Evolutionary conservation across 1,139 yeast species (phyloP).

Genomic region (Diutina pseudorugosa): DNA sequence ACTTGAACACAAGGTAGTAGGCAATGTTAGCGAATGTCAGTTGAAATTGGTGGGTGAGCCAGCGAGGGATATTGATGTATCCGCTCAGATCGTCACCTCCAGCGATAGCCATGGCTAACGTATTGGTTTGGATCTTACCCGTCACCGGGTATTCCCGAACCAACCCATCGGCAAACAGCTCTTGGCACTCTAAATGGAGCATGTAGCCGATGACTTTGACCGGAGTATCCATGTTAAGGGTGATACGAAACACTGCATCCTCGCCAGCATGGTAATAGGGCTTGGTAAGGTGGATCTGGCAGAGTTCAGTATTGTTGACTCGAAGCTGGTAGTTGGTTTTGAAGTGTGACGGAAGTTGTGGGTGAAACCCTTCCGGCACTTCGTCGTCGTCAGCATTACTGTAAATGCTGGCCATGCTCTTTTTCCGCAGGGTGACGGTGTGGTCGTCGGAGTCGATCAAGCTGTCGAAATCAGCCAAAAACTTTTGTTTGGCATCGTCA

Average conservation of each 20-base stretch:
- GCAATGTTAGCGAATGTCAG: neutral
- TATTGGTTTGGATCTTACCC: neutral
- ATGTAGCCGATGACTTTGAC: neutral
- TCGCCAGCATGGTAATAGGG: slow-evolving; percentile 1
- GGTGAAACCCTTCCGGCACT: neutral
- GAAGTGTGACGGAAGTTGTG: neutral
- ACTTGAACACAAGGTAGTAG: slow-evolving; percentile 3
- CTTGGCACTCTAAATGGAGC: neutral
- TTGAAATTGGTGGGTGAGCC: slow-evolving; percentile 1
- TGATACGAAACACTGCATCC: neutral
- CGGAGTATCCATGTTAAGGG: neutral
- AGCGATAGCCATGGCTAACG: neutral
- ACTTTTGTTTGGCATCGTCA: neutral
- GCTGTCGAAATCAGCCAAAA: neutral
- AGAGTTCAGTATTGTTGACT: neutral
- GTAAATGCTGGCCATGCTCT: neutral
- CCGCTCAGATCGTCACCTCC: neutral
- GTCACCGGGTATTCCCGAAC: neutral
- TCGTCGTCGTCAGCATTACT: neutral
- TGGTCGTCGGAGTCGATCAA: neutral
- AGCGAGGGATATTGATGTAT: neutral
- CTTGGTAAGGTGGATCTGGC: neutral
- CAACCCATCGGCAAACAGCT: neutral
- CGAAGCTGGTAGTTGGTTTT: slow-evolving; percentile 1
- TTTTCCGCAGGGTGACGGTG: neutral